phyloP scores from a whole-genome alignment of 257 asterid genomes.

The Capsicum chinense region DNA sequence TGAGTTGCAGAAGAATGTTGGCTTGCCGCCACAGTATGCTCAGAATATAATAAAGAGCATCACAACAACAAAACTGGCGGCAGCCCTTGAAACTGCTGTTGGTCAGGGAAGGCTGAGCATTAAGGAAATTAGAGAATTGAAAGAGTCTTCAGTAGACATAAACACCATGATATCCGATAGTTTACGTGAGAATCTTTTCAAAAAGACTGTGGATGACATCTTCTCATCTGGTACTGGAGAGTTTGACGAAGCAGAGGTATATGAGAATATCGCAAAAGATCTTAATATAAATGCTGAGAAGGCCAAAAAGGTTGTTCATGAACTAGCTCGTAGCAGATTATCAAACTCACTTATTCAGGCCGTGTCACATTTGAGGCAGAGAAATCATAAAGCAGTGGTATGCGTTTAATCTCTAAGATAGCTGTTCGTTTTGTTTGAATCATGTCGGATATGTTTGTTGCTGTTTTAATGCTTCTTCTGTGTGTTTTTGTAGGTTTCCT shows the following conservation, averaged over 20 bases:
- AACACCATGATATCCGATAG: conserved; percentile 78
- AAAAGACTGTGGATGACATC: conserved; percentile 69
- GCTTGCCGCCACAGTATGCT: conserved; percentile 83
- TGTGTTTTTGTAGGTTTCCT: conserved; percentile 61
- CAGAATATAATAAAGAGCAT: conserved; percentile 80
- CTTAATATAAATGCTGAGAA: conserved; percentile 66
- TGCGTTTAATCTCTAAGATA: conserved; percentile 30
- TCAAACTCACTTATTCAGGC: conserved; percentile 91
- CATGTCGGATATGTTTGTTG: neutral
- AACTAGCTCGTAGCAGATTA: conserved; percentile 68
- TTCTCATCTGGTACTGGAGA: conserved; percentile 98
- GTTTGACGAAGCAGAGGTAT: conserved; percentile 83
- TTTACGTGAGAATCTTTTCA: conserved; percentile 80
- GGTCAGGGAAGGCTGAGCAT: conserved; percentile 89
- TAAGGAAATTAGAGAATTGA: conserved; percentile 86
- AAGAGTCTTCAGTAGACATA: conserved; percentile 79
- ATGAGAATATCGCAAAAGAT: conserved; percentile 79
- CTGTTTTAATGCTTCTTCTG: neutral
- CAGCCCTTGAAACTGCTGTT: conserved; percentile 91
- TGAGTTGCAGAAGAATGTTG: conserved; percentile 76
- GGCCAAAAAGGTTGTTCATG: conserved; percentile 70
- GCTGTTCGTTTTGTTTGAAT: conserved; percentile 25
- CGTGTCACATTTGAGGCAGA: conserved; percentile 82
- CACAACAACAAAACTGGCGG: conserved; percentile 74
- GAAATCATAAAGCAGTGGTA: conserved; percentile 81